Evolutionary conservation across 2,329 filamentous ascomycete genomes (phyloP), one percentile per base, ranked within the genome.

Genomic region (Amauroascus niger): DNA sequence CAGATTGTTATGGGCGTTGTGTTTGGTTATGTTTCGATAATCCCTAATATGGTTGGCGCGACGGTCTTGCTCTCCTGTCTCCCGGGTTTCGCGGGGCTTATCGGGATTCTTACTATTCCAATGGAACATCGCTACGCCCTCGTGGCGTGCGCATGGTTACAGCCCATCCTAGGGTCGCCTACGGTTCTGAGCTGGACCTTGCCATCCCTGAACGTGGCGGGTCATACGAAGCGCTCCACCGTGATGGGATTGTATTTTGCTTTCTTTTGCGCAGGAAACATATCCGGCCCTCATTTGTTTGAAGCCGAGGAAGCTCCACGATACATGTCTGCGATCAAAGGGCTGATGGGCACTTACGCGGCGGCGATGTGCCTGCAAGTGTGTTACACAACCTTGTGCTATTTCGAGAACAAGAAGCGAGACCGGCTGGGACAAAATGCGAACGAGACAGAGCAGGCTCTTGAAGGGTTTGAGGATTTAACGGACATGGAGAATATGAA

Each of bases 261-360:
- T 9, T 79, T 78, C 0, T 79, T 79, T 52, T 81, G 79, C 60
- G 73, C 77, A 1, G 80, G 80, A 5, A 83, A 83, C 60, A 81
- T 83, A 41, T 75, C 74, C 2, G 77, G 80, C 0, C 81, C 81
- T 16, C 82, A 83, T 65, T 83, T 83, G 67, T 84, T 82, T 65
- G 76, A 76, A 49, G 66, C 73, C 0, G 61, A 70, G 4, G 79
- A 84, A 53, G 78, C 79, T 0, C 83, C 82, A 0, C 63, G 67
- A 6, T 86, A 86, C 59, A 72, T 71, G 1, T 78, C 78, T 0
- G 82, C 81, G 1, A 67, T 86, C 4, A 72, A 73, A 0, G 73
- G 74, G 9, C 79, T 80, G 43, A 57, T 71, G 24, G 68, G 61
- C 0, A 69, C 70, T 6, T 71, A 45, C 24, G 41, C 9, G 24